Base-by-base conservation (phyloP, 257 asterid species). In the Nicotiana paniculata region DNA sequence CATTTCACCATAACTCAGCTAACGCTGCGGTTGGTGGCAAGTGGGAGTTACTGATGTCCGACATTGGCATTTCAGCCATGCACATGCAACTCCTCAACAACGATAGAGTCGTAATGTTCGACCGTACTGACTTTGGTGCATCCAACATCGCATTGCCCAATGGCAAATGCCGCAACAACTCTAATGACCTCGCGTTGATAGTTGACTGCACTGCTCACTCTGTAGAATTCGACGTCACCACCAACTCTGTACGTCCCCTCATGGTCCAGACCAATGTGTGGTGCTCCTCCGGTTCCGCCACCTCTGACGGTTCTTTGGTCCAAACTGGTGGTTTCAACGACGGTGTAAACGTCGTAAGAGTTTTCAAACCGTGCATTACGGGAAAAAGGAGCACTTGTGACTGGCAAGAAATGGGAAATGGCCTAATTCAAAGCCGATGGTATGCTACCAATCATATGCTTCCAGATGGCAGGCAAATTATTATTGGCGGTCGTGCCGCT, bases 141-240 rank as follows among this genome's bases (percentile, higher is more conserved):
- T 91, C 95, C 21, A 89, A 91, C 33, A 79, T 90, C 43, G 82
- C 89, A 10, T 69, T 91, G n/a, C 90, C 93, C 0, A 16, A 48
- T 33, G 89, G 86, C 0, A 82, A 33, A 43, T 91, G 95, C 70
- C 86, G 93, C 18, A 3, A 77, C 18, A 83, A 87, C 76, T 77
- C 90, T 0, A 53, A 63, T 0, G 92, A 90, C 24, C 16, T 4
- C 0, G 87, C 74, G 0, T 5, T 87, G 2, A 79, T 67, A 53
- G 3, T 28, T 2, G 93, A 91, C 66, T 91, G 95, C 85, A 90
- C 93, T 3, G 92, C 95, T 0, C 95, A 91, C 62, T 91, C 95
- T 0, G 85, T 91, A 0, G 92, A 90, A 11, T 90, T 88, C 51
- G 90, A 90, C n/a, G 88, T 90, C 51, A 55, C 65, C 6, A 1